A percentile compares a stretch with the other conserved stretches of the same genome.
Conservation (phyloP, 257 asterid species). For the Pogostemon cablin region DNA sequence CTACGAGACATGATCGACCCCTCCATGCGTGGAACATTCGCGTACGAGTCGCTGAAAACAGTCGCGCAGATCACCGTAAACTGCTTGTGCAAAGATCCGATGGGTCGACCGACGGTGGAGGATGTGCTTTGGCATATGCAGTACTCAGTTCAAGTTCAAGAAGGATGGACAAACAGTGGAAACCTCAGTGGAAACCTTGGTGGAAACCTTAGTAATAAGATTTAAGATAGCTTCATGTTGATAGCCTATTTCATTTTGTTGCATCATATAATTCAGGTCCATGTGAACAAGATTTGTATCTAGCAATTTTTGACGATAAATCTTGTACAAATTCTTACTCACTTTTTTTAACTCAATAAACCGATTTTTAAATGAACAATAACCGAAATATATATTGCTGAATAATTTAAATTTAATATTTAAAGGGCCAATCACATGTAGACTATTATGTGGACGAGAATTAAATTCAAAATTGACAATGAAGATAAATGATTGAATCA, state of each 20-base stretch:
- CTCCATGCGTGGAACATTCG: slow-evolving; percentile 81
- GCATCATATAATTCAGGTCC: slow-evolving; percentile 6
- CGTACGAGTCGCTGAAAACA: slow-evolving; percentile 84
- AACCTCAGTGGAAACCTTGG: slow-evolving; percentile 56
- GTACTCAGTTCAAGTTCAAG: slow-evolving; percentile 95
- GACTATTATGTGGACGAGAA: too few relatives aligned
- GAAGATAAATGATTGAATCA: too few relatives aligned
- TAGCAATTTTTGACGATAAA: slow-evolving; percentile 30
- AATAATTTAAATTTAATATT: too few relatives aligned
- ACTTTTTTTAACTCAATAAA: too few relatives aligned
- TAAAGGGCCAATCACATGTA: too few relatives aligned
- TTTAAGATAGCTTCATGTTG: slow-evolving; percentile 30
- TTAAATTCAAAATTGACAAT: too few relatives aligned
- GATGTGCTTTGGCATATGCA: slow-evolving; percentile 99
- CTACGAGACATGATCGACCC: slow-evolving; percentile 76
- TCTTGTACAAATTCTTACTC: slow-evolving; percentile 10
- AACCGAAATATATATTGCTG: too few relatives aligned
- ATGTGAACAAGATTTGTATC: slow-evolving; percentile 28
- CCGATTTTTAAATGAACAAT: too few relatives aligned
- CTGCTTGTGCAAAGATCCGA: slow-evolving; percentile 69
- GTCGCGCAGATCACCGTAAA: slow-evolving; percentile 69
- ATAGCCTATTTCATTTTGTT: slow-evolving; percentile 16
- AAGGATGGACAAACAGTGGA: slow-evolving; percentile 94
- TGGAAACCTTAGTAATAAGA: slow-evolving; percentile 54
- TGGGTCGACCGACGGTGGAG: slow-evolving; percentile 77